These are phyloP conservation scores for Eucalyptus regnans DNA, from an alignment of 345 rosid species.

Conservation along the genomic window DNA sequence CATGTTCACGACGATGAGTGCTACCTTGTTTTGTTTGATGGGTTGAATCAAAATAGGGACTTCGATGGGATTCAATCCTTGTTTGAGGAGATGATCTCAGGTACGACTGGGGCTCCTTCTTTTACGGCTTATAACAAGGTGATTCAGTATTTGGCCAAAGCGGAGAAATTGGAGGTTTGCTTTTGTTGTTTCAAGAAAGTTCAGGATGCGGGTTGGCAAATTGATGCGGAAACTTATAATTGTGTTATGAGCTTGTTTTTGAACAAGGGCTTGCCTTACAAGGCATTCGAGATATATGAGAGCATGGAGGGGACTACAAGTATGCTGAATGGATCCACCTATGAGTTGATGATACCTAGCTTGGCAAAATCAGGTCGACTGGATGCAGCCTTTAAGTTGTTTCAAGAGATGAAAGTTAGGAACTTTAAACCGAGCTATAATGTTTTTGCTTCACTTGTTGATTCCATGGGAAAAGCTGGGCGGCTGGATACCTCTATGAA, in stretches of 20 bases:
- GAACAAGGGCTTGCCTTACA: slow-evolving; percentile 81
- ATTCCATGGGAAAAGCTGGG: slow-evolving; percentile 98
- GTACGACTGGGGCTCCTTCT: slow-evolving; percentile 21
- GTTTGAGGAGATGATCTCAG: slow-evolving; percentile 76
- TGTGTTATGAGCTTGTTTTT: slow-evolving; percentile 69
- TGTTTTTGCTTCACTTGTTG: slow-evolving; percentile 75
- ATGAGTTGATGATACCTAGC: slow-evolving; percentile 85
- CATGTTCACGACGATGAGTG: slow-evolving; percentile 51
- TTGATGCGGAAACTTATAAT: slow-evolving; percentile 64
- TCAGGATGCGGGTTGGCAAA: slow-evolving; percentile 51
- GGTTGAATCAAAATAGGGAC: slow-evolving; percentile 56
- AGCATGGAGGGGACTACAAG: slow-evolving; percentile 72
- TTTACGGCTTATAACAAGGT: slow-evolving; percentile 61
- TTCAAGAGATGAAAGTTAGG: slow-evolving; percentile 84
- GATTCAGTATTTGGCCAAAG: slow-evolving; percentile 78
- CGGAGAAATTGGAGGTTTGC: slow-evolving; percentile 81
- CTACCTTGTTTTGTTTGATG: slow-evolving; percentile 62
- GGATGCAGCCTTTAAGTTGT: slow-evolving; percentile 85
- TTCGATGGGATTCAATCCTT: slow-evolving; percentile 57
- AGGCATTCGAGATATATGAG: slow-evolving; percentile 96
- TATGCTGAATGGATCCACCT: slow-evolving; percentile 65
- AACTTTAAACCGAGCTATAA: slow-evolving; percentile 48
- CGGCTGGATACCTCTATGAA: slow-evolving; percentile 89
- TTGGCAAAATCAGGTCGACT: slow-evolving; percentile 96
- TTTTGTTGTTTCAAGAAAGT: slow-evolving; percentile 89